Base-by-base conservation (phyloP, 495 filamentous ascomycete species). In the Podospora pseudocomata region DNA sequence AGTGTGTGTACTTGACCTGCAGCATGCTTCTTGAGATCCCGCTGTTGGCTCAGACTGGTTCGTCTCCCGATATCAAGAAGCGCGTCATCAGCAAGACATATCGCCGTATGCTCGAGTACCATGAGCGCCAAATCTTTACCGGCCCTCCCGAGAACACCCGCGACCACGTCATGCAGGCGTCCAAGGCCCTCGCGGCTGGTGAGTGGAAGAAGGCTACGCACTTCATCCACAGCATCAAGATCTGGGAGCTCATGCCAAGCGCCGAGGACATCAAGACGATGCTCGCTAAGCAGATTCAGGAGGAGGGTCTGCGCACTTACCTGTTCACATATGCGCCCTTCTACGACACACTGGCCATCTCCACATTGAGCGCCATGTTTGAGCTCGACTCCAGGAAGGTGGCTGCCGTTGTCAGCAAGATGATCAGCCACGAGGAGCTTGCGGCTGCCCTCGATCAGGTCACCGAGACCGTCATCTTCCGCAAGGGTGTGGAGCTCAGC, bases 271-370 rank as follows among this genome's bases (percentile, higher is more conserved):
- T 97, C 83, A 98, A 98, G 89, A 81, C 86, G 64, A 97, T 98
- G 94, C 90, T 99, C 32, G 90, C 93, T 32, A 91, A 92, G 76
- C 95, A 98, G 83, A 97, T 97, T 71, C 96, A 99, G 81, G 95
- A 98, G 78, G 96, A 98, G 83, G 95, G 95, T 67, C 87, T 99
- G 63, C 87, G 96, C 65, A 99, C 95, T 63, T 99, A 99, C 80
- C 92, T 99, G 73, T 98, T 99, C 87, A 99, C 95, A 64, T 99
- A 99, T 80, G 95, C 95, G 56, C 95, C 95, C 63, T 99, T 94
- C 86, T 99, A 99, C 83, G 95, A 98, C 80, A 99, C 95, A 44
- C 87, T 99, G 63, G 89, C 92, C 68, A 84, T 98, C 75, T 81
- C 83, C 68, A 93, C 92, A 2, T 85, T 99, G 65, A 90, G 92